These are phyloP conservation scores for Hypsizygus marmoreus DNA, from an alignment of 768 basidiomycete genomes.

Conservation along the genomic window DNA sequence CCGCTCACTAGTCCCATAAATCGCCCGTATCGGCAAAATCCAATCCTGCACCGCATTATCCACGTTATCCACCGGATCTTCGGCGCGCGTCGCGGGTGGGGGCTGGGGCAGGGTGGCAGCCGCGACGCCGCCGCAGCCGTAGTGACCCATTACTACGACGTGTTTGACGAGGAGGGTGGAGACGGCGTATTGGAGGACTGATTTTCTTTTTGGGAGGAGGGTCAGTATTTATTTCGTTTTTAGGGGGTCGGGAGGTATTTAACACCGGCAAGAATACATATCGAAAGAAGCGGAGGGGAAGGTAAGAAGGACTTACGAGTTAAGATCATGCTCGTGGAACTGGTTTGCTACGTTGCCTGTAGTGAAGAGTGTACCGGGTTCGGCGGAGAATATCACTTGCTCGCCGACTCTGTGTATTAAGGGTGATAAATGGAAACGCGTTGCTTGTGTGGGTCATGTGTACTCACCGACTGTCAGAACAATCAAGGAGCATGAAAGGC, in stretches of 20 bases:
- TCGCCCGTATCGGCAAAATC: constrained; percentile 40
- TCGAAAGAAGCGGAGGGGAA: not conserved
- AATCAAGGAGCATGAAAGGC: constrained; percentile 42
- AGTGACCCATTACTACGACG: constrained; percentile 46
- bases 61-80: constrained; percentile 24
- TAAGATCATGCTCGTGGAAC: constrained; percentile 35
- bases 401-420: constrained; percentile 27
- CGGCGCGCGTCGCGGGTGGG: not conserved
- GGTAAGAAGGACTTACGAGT: constrained; percentile 27
- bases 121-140: constrained; percentile 44
- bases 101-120: constrained; percentile 23
- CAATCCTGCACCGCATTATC: constrained; percentile 39
- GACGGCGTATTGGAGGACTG: constrained; percentile 42
- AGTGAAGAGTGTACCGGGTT: constrained; percentile 40
- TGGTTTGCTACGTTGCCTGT: constrained; percentile 44
- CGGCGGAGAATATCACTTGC: constrained; percentile 38
- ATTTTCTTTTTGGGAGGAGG: constrained; percentile 19
- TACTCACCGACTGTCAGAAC: constrained; percentile 35
- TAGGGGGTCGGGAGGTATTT: too few relatives aligned
- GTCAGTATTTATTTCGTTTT: too few relatives aligned
- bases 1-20: constrained; percentile 37
- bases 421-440: not conserved
- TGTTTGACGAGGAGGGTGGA: constrained; percentile 37
- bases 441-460: not conserved
- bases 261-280: not conserved